These are phyloP conservation scores for Boletus patriciae DNA, from an alignment of 768 basidiomycete genomes.

Conservation along the genomic window DNA sequence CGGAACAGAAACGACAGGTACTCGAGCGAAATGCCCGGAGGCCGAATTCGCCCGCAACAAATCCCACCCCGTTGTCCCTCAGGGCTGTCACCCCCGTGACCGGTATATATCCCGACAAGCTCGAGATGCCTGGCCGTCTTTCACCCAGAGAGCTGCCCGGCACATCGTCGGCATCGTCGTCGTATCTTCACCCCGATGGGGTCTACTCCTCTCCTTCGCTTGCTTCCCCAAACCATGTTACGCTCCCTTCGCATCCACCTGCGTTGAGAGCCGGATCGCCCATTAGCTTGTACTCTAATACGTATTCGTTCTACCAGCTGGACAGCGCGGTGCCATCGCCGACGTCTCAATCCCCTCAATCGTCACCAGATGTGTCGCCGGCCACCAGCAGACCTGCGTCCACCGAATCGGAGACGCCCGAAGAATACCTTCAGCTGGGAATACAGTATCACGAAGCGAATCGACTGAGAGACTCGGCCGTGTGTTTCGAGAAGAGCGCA, in stretches of 20 bases:
- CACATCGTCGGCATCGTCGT: not conserved
- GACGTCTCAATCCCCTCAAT: constrained; percentile 23
- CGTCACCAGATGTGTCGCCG: constrained; percentile 18
- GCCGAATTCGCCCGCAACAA: constrained; percentile 32
- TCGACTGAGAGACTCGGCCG: constrained; percentile 63
- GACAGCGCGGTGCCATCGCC: constrained; percentile 49
- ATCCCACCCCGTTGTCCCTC: constrained; percentile 5
- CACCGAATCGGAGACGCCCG: constrained; percentile 42
- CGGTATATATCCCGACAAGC: constrained; percentile 15
- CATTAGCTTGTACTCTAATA: constrained; percentile 51
- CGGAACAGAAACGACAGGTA: constrained; percentile 42
- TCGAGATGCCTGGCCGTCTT: not conserved
- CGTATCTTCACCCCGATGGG: constrained; percentile 22
- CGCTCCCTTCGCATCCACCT: constrained; percentile 36
- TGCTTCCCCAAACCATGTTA: constrained; percentile 3
- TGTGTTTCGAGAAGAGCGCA: constrained; percentile 75
- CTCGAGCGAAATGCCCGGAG: constrained; percentile 60
- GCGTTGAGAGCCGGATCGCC: constrained; percentile 39
- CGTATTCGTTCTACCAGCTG: constrained; percentile 66
- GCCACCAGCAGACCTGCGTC: constrained; percentile 18
- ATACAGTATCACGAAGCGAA: constrained; percentile 79
- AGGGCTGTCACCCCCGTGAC: constrained; percentile 24
- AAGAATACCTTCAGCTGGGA: constrained; percentile 72
- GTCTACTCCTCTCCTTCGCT: constrained; percentile 17
- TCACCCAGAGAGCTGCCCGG: not conserved